Evolutionary conservation across 139 green algal genomes (phyloP), one percentile per base, ranked within the genome.

Genomic region (Micractinium conductrix): DNA sequence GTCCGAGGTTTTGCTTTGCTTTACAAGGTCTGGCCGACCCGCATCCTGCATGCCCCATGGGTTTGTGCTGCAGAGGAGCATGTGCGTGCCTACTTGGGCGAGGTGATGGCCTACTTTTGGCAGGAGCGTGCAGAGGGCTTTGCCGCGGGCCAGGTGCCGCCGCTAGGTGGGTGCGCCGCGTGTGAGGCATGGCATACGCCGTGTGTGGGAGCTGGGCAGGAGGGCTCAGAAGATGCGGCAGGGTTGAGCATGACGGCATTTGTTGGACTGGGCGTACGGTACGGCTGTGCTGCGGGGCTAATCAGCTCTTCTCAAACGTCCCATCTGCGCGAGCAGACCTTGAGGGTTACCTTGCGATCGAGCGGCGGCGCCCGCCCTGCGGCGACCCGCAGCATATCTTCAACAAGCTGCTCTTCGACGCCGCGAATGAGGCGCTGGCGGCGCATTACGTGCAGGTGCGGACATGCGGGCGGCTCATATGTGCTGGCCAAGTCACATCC

Each of bases 321-420:
- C 28, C 28, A 26, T 21, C 62, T 38, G 19, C 63, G 3, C 58
- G 6, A 12, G 24, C 80, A 85, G 80, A 72, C 19, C 69, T 85
- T 37, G 80, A 80, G 50, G 80, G 80, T 7, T 85, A 78, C 50
- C 69, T 85, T 50, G 48, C 69, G 24, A 60, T 85, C 7, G 80
- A 85, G 80, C 80, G 70, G 30, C 38, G 26, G 9, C 80, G 80
- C 38, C 50, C 80, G 3, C 48, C 80, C 68, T 75, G 74, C 60
- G 76, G 83, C 14, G 85, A 86, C 65, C 75, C 75, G 28, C 80
- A 89, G 80, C 85, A 83, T 74, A 86, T 87, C 30, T 85, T 84
- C 80, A 87, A 89, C 80, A 87, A 86, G 80, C 80, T 86, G 40
- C 74, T 89, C 22, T 89, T 81, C 21, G 80, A 89, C 24, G 85